These are phyloP conservation scores for Senecio squalidus DNA, from an alignment of 140 eudicot species.

Conservation along the genomic window DNA sequence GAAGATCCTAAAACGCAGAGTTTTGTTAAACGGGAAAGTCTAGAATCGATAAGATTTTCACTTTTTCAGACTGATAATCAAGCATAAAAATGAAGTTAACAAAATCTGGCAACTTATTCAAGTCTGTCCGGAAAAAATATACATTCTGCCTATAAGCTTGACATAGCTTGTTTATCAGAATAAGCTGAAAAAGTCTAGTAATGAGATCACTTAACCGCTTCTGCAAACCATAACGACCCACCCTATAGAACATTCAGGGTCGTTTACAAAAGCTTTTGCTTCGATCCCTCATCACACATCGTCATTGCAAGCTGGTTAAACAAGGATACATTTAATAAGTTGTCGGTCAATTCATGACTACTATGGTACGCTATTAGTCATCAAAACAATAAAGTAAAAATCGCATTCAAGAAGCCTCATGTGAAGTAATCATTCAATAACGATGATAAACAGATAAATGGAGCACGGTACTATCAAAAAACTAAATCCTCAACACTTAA, in stretches of 20 bases:
- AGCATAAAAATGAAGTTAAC: neutral
- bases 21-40: no score
- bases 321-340: slow-evolving; percentile 24
- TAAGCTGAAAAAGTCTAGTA: neutral
- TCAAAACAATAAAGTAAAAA: neutral
- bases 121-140: slow-evolving; percentile 11
- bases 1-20: no score
- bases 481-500: neutral
- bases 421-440: neutral
- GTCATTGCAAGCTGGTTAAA: slow-evolving; percentile 77
- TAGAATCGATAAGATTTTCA: no score
- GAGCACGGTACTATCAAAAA: neutral
- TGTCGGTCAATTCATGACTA: slow-evolving; percentile 9
- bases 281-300: slow-evolving; percentile 63
- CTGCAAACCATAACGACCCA: neutral
- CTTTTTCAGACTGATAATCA: no score
- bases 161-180: slow-evolving; percentile 4
- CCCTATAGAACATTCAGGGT: no score
- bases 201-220: slow-evolving; percentile 3
- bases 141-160: slow-evolving; percentile 7
- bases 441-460: neutral
- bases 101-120: neutral
- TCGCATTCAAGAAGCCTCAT: neutral
- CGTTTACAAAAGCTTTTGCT: slow-evolving; percentile 18
- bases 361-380: neutral